Percentiles rank a stretch among this genome's conserved stretches.
These are phyloP conservation scores for Phytopythium sindhum DNA, from an alignment of 352 stramenopile genomes.

Conservation along the genomic window DNA sequence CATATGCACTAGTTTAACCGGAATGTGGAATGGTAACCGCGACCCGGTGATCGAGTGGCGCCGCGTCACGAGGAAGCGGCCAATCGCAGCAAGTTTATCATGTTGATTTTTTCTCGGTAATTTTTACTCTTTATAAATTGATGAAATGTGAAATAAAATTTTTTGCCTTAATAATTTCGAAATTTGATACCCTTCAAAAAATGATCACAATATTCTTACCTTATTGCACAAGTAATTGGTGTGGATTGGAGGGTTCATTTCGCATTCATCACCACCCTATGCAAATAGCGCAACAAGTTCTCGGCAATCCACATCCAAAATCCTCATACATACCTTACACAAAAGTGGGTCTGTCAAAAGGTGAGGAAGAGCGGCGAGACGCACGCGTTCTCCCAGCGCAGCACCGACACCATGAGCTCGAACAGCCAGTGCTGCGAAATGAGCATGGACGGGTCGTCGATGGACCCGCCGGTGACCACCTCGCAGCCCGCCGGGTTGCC, in stretches of 20 bases:
- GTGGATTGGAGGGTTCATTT: too few relatives aligned
- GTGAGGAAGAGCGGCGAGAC: constrained; percentile 50
- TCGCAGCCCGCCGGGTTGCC: constrained; percentile 39
- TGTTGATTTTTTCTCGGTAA: too few relatives aligned
- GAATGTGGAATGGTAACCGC: too few relatives aligned
- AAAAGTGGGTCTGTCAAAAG: background rate
- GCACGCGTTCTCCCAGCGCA: constrained; percentile 55
- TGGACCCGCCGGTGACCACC: constrained; percentile 48
- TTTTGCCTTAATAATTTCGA: too few relatives aligned
- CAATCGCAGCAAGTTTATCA: too few relatives aligned
- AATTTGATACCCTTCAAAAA: background rate
- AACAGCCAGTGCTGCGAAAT: constrained; percentile 61
- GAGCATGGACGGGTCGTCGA: constrained; percentile 45
- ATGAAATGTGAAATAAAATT: background rate
- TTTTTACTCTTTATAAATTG: background rate
- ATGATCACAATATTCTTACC: too few relatives aligned
- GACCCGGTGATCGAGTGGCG: too few relatives aligned
- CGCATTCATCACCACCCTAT: too few relatives aligned
- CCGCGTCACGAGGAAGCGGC: too few relatives aligned
- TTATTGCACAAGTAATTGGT: too few relatives aligned
- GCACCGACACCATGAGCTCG: constrained; percentile 57
- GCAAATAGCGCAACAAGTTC: background rate
- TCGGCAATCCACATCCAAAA: background rate
- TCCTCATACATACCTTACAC: background rate
- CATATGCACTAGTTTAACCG: too few relatives aligned